phyloP scores from a whole-genome alignment of 2,329 filamentous ascomycete species.

The Fusarium chaquense region DNA sequence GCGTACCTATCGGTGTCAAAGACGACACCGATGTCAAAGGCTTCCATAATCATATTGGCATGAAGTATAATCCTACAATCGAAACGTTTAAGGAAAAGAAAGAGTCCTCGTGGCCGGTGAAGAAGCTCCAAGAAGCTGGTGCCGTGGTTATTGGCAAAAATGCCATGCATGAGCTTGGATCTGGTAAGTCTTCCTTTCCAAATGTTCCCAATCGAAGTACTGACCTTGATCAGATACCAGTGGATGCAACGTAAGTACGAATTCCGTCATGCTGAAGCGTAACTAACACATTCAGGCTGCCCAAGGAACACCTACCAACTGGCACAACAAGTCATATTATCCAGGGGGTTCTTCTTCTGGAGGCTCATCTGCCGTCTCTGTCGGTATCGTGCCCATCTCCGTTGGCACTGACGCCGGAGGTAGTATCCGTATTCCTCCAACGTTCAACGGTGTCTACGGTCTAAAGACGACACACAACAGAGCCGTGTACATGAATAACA shows the following conservation, averaged over 20 bases:
- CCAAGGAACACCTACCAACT: constrained; percentile 82
- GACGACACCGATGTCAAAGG: constrained; percentile 81
- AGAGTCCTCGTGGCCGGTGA: constrained; percentile 77
- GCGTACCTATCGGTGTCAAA: constrained; percentile 85
- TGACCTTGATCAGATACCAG: constrained; percentile 69
- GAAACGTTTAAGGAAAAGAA: constrained; percentile 63
- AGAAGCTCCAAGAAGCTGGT: constrained; percentile 78
- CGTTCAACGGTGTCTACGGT: constrained; percentile 84
- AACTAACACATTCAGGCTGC: constrained; percentile 63
- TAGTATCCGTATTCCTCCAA: constrained; percentile 77
- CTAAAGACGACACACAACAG: constrained; percentile 83
- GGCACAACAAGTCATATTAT: constrained; percentile 81
- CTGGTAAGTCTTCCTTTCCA: constrained; percentile 61
- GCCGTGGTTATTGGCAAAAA: constrained; percentile 81
- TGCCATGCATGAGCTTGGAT: constrained; percentile 84
- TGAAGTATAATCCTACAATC: constrained; percentile 67
- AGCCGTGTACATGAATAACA: constrained; percentile 66
- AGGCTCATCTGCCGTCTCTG: constrained; percentile 75
- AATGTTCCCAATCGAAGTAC: constrained; percentile 28
- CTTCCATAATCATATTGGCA: constrained; percentile 75
- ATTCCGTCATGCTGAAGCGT: not conserved
- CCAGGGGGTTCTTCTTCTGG: constrained; percentile 85
- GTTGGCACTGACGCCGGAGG: constrained; percentile 83
- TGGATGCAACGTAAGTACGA: constrained; percentile 75
- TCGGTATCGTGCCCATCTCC: constrained; percentile 79